Conservation (phyloP, 176 grass and related monocot genomes). For the Luzula sylvatica region DNA sequence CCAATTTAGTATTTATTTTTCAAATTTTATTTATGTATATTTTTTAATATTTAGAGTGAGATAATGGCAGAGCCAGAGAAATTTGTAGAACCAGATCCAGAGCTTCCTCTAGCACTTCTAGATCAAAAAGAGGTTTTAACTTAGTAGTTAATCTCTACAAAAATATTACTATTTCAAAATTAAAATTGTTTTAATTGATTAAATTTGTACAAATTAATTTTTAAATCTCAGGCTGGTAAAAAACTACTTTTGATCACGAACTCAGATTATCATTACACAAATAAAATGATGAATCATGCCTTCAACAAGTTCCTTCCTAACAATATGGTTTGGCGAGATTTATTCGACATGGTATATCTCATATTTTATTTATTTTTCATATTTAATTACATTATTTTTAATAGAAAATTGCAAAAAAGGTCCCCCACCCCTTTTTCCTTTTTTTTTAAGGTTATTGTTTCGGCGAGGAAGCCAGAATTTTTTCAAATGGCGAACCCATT, state of each 20-base stretch:
- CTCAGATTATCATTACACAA: slow-evolving; percentile 94
- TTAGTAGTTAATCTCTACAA: too few species aligned
- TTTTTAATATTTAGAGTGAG: slow-evolving; percentile 60
- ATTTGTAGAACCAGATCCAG: slow-evolving; percentile 96
- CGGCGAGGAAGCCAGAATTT: slow-evolving; percentile 90
- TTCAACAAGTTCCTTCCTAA: slow-evolving; percentile 98
- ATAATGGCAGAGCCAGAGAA: slow-evolving; percentile 95
- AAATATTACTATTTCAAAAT: too few species aligned
- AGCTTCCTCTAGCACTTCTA: slow-evolving; percentile 91
- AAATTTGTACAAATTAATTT: slow-evolving; percentile 2
- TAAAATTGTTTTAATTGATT: not conserved
- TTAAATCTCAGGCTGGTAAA: slow-evolving; percentile 69
- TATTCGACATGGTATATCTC: slow-evolving; percentile 89
- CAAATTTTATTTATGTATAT: slow-evolving; percentile 23
- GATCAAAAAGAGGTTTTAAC: slow-evolving; percentile 93
- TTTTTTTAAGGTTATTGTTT: slow-evolving; percentile 88
- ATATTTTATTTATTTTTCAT: slow-evolving; percentile 8
- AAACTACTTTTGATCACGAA: slow-evolving; percentile 88
- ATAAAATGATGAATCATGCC: slow-evolving; percentile 97
- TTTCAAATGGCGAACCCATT: slow-evolving; percentile 77
- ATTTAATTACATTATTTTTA: too few species aligned
- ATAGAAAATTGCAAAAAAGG: too few species aligned
- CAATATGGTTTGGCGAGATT: slow-evolving; percentile 88
- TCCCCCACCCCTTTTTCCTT: too few species aligned
- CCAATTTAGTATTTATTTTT: too few species aligned